Evolutionary conservation across 345 rosid genomes (phyloP).

Genomic region (Gossypium bickii): DNA sequence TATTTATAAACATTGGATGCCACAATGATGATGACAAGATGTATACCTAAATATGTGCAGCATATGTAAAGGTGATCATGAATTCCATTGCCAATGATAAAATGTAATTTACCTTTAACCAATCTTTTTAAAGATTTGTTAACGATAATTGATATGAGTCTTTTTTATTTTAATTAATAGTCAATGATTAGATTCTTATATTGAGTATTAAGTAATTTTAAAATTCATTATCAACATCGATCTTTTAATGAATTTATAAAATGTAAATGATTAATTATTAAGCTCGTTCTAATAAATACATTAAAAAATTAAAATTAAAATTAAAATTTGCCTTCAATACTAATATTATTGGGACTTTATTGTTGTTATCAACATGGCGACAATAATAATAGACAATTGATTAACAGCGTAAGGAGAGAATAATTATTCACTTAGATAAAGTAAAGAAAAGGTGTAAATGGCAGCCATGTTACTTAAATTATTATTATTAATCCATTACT

Average conservation of each 20-base stretch:
- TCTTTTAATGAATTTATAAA: too few species aligned
- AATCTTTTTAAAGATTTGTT: background rate
- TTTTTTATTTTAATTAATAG: too few species aligned
- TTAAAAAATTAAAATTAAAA: rapidly evolving
- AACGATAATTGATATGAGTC: too few species aligned
- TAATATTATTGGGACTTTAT: too few species aligned
- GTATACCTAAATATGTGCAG: background rate
- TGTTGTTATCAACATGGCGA: background rate
- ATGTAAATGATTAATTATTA: too few species aligned
- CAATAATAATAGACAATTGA: background rate
- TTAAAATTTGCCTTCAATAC: too few species aligned
- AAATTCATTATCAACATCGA: rapidly evolving
- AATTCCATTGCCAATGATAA: background rate
- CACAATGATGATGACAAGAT: background rate
- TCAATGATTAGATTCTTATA: rapidly evolving
- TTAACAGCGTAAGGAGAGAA: background rate
- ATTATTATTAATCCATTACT: background rate
- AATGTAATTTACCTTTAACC: background rate
- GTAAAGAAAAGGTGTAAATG: background rate
- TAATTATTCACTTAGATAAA: background rate
- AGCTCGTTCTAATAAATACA: rapidly evolving
- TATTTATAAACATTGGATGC: background rate
- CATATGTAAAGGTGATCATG: background rate
- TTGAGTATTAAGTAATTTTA: rapidly evolving
- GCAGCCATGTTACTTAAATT: slow-evolving; percentile 1